phyloP scores from a whole-genome alignment of 345 rosid genomes.

The Chamaenerion angustifolium region DNA sequence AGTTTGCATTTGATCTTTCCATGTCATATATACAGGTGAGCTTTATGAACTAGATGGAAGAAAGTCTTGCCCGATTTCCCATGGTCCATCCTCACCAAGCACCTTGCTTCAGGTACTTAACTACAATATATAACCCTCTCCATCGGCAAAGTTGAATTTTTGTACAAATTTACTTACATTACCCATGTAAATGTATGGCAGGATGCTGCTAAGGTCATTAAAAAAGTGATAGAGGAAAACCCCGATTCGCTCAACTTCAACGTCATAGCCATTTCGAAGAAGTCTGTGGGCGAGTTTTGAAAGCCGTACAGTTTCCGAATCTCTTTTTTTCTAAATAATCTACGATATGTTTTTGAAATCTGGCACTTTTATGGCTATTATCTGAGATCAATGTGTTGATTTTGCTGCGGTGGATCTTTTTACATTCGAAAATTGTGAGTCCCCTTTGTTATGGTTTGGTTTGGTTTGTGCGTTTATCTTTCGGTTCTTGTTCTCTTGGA shows the following conservation, averaged over 20 bases:
- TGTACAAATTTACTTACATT: not conserved
- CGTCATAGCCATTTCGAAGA: slow-evolving; percentile 59
- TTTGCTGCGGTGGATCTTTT: too few species aligned
- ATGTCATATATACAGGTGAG: slow-evolving; percentile 28
- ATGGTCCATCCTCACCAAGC: slow-evolving; percentile 56
- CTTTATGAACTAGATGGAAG: slow-evolving; percentile 96
- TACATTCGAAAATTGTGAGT: too few species aligned
- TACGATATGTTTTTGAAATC: too few species aligned
- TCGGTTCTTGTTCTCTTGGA: too few species aligned
- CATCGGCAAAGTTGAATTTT: too few species aligned
- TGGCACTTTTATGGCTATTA: too few species aligned
- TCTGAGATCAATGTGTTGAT: too few species aligned
- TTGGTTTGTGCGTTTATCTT: too few species aligned
- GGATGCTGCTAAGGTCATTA: slow-evolving; percentile 72
- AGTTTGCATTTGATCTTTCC: not conserved
- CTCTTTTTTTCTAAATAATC: too few species aligned
- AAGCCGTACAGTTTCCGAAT: not conserved
- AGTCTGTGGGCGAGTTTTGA: slow-evolving; percentile 8
- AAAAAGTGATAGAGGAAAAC: slow-evolving; percentile 62
- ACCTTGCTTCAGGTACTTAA: slow-evolving; percentile 52
- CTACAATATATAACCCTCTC: not conserved
- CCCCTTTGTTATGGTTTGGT: too few species aligned
- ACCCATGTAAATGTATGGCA: slow-evolving; percentile 14
- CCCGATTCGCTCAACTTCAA: slow-evolving; percentile 71
- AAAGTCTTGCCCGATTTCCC: slow-evolving; percentile 61